Base-by-base conservation (phyloP, 805 yeast species). In the Hanseniaspora singularis region DNA sequence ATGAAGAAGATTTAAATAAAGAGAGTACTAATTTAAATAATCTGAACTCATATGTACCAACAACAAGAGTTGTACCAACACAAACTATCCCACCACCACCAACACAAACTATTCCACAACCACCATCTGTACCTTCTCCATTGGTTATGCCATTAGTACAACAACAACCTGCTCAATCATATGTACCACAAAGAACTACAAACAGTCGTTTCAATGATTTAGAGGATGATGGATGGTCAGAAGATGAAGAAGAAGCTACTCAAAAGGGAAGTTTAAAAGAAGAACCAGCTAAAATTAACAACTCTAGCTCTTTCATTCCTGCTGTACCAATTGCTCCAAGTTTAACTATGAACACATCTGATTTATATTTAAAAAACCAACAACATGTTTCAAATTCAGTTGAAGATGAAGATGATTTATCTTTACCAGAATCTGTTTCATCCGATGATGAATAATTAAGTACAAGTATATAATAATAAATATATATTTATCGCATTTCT, bases 341-440 rank as follows among this genome's bases (percentile, higher is more conserved):
- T 30, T 20, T 40, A 20, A 5, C 30, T 12, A 12, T n/a, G 7
- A 15, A 12, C 12, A 26, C 15, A 20, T 36, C 24, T 20, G 37
- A 12, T 33, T 46, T 43, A 48, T 9, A 52, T 38, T 47, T 50
- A 19, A 18, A 10, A 4, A n/a, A 26, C 9, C 5, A 5, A 18
- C 14, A 14, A 18, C 27, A 37, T 16, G 44, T n/a, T 22, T 39
- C 45, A 10, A 44, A 24, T 6, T n/a, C n/a, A n/a, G n/a, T n/a
- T n/a, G 36, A 32, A 5, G 53, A 54, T 27, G 62, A 59, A 34
- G 64, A 56, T 46, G 63, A 55, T 46, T 46, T 62, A 19, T 62
- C 66, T 4, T 56, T 62, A 38, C 66, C 66, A 3, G 66, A 61
- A 20, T 61, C 65, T 12, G 62, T 62, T 12, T 62, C 53, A 7